Base-by-base conservation (phyloP, 2,329 filamentous ascomycete genomes). In the Sclerotinia borealis region DNA sequence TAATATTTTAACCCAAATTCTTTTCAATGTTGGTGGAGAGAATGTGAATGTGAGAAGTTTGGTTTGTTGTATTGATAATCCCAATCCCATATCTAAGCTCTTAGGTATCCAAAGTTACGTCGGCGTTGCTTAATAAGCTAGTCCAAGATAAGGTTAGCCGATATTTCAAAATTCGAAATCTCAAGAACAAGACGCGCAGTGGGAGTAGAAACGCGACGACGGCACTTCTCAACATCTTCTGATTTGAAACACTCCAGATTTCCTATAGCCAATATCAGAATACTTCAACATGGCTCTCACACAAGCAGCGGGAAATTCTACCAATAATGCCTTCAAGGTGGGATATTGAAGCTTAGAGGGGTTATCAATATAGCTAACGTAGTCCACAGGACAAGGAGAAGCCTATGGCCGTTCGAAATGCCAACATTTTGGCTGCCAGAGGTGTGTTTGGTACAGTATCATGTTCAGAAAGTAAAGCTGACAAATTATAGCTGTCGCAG, bases 351-450 rank as follows among this genome's bases (percentile, higher is more conserved):
- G 63, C 64, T 67, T 64, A 50, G 64, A 65, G 67, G 41, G 60
- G 60, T 56, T 47, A 56, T 67, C 45, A 63, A 54, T 49, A 63
- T 63, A 67, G 66, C 70, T 73, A 71, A 74, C 63, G 17, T 37
- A 50, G 58, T 69, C 59, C 71, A 58, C 71, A 62, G 86, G 85
- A 88, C 76, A 99, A 97, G 86, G 95, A 97, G 82, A 99, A 99
- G 91, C 95, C 95, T 71, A 89, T 95, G 83, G 95, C 95, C 70
- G 95, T 99, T 69, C 90, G 95, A 72, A 93, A 91, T 69, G 91
- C 91, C 75, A 99, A 99, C 80, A 98, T 99, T 78, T 90, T 96
- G 75, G 95, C 95, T 72, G 95, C 95, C 72, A 87, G 93, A 91
- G 92, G 92, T 93, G 83, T 72, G 50, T 80, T 43, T 61, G 34